Conservation (phyloP, 176 grass and related monocot species). For the Musa itinerans region DNA sequence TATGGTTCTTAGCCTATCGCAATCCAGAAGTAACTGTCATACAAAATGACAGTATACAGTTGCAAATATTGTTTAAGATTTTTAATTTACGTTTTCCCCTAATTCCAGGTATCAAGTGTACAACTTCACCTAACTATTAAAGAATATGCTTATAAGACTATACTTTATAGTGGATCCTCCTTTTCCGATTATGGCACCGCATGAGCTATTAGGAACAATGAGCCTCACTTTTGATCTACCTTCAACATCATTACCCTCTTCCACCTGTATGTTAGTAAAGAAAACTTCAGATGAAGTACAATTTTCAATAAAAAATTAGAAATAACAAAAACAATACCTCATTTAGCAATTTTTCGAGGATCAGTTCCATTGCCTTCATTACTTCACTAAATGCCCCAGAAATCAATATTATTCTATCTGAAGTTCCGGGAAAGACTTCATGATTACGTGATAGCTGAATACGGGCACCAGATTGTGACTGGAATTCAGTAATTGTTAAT, state of each 20-base stretch:
- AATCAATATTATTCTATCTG: constrained; percentile 86
- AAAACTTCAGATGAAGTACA: not conserved
- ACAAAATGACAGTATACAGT: not conserved
- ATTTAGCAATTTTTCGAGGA: constrained; percentile 80
- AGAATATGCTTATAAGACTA: constrained; percentile 18
- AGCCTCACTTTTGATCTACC: constrained; percentile 79
- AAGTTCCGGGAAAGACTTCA: constrained; percentile 86
- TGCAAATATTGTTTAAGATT: constrained; percentile 3
- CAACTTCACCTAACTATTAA: not conserved
- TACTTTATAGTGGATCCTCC: constrained; percentile 97
- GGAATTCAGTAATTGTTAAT: constrained; percentile 86
- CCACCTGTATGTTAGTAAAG: constrained; percentile 42
- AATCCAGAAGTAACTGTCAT: not conserved
- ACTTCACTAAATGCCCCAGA: constrained; percentile 79
- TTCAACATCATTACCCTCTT: constrained; percentile 82
- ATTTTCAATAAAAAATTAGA: not conserved
- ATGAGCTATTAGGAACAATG: constrained; percentile 93
- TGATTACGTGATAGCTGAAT: constrained; percentile 86
- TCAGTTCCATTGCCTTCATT: constrained; percentile 86
- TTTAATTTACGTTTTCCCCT: constrained; percentile 3
- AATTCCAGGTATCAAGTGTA: not conserved
- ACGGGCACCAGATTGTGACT: constrained; percentile 76
- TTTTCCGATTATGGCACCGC: constrained; percentile 97
- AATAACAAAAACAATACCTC: constrained; percentile 40
- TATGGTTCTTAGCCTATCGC: not conserved